phyloP scores from a whole-genome alignment of 2,329 filamentous ascomycete species.

The Trichoderma hamatum region DNA sequence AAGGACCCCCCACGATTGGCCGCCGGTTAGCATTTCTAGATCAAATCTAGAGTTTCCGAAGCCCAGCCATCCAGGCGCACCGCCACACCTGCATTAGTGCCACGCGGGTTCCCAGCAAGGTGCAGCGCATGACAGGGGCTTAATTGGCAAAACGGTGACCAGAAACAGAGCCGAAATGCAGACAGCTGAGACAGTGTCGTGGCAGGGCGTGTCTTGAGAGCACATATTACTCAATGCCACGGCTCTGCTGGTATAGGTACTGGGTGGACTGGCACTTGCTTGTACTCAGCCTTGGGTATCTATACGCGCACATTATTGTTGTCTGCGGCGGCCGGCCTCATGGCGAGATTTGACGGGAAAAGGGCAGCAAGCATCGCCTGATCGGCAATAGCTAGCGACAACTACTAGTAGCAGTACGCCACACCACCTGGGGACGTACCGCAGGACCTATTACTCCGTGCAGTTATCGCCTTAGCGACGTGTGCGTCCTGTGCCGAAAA shows the following conservation, averaged over 20 bases:
- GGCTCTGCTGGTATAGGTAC: neutral
- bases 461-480: neutral
- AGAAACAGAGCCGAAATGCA: neutral
- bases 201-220: neutral
- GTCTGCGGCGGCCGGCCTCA: neutral
- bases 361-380: neutral
- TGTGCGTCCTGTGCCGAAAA: neutral
- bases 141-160: conserved; percentile 11
- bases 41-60: conserved; percentile 24
- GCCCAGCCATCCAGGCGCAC: conserved; percentile 33
- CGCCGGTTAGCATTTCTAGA: conserved; percentile 24
- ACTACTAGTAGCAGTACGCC: neutral
- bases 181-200: conserved; percentile 1
- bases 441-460: neutral
- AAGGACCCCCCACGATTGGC: conserved; percentile 22
- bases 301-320: neutral
- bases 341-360: neutral
- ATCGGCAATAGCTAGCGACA: neutral
- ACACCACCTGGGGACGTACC: neutral
- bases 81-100: conserved; percentile 46
- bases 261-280: neutral
- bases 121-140: conserved; percentile 16
- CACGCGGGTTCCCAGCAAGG: conserved; percentile 24
- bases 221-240: neutral
- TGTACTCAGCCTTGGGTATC: neutral